phyloP scores from a whole-genome alignment of 495 filamentous ascomycete species.

The Darksidea phi region DNA sequence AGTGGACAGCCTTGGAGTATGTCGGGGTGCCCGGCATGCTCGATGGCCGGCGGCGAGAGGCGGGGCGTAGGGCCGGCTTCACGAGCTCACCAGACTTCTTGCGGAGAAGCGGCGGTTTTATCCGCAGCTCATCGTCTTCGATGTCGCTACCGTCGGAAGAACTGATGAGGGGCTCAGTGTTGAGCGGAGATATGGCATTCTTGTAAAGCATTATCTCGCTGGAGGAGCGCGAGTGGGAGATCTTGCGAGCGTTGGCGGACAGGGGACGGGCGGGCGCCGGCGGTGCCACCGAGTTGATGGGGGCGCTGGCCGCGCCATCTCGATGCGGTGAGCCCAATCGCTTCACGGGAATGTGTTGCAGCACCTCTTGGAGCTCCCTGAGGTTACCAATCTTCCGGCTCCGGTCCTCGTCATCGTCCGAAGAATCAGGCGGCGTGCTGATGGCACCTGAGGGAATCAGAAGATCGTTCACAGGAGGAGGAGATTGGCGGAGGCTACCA shows the following conservation, averaged over 20 bases:
- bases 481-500: constrained; percentile 67
- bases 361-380: constrained; percentile 78
- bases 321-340: constrained; percentile 60
- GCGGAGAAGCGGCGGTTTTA: constrained; percentile 82
- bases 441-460: constrained; percentile 75
- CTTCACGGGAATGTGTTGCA: constrained; percentile 72
- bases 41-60: constrained; percentile 75
- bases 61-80: constrained; percentile 79
- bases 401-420: constrained; percentile 78
- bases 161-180: constrained; percentile 34
- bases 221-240: constrained; percentile 77
- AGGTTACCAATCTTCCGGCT: constrained; percentile 60
- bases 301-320: constrained; percentile 42
- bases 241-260: constrained; percentile 60
- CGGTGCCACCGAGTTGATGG: constrained; percentile 37
- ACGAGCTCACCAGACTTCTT: constrained; percentile 99
- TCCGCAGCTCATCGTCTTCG: constrained; percentile 55
- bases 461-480: constrained; percentile 69
- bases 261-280: constrained; percentile 41
- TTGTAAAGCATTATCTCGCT: constrained; percentile 61
- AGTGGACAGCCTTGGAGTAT: constrained; percentile 92
- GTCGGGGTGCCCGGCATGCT: constrained; percentile 98
- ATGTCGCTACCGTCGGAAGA: constrained; percentile 55
- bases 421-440: constrained; percentile 86
- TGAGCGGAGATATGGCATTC: constrained; percentile 26